Evolutionary conservation across 495 filamentous ascomycete species (phyloP).

Genomic region (Margaritispora aquatica): DNA sequence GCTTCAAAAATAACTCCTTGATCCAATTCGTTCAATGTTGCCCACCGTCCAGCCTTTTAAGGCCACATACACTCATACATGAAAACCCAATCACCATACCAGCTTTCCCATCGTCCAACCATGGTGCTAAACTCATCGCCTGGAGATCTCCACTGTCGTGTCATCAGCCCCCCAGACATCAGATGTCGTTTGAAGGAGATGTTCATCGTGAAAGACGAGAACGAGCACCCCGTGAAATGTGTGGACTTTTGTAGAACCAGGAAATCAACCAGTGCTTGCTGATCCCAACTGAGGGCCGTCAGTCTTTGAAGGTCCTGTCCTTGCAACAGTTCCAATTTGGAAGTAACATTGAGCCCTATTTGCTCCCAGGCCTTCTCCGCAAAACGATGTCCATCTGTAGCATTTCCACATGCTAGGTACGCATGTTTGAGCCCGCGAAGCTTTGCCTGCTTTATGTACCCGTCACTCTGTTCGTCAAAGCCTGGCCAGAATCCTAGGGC

Average conservation of each 20-base stretch:
- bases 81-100: conserved; percentile 23
- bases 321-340: conserved; percentile 18
- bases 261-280: conserved; percentile 22
- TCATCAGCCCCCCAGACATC: conserved; percentile 17
- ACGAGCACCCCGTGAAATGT: conserved; percentile 21
- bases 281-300: conserved; percentile 11
- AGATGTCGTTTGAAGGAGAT: conserved; percentile 22
- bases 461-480: conserved; percentile 12
- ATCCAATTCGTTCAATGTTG: background rate
- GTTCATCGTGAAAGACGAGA: conserved; percentile 23
- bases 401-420: conserved; percentile 19
- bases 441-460: conserved; percentile 12
- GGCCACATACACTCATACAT: conserved; percentile 26
- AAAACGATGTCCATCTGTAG: conserved; percentile 9
- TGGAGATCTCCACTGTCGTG: conserved; percentile 18
- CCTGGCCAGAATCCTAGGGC: conserved; percentile 19
- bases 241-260: conserved; percentile 19
- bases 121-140: conserved; percentile 17
- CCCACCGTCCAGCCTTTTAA: background rate
- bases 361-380: conserved; percentile 1
- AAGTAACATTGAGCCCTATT: conserved; percentile 13
- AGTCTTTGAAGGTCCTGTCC: conserved; percentile 12
- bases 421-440: conserved; percentile 5
- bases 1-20: background rate
- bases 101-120: conserved; percentile 19